phyloP scores from a whole-genome alignment of 106 monocot species.

The Iris macrosiphon region DNA sequence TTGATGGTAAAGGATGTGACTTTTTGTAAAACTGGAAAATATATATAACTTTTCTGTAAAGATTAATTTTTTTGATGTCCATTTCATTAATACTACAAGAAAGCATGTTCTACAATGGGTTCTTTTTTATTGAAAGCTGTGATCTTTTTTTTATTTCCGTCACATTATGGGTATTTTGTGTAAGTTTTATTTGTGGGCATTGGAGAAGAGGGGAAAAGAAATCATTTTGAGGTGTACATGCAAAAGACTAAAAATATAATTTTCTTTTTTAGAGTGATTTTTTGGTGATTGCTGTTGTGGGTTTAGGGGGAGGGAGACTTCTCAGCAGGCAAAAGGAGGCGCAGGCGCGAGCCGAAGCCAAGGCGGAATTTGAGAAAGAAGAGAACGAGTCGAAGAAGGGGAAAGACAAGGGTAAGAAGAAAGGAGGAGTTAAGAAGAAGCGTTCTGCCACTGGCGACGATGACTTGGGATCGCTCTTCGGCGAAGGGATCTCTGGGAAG shows the following conservation, averaged over 20 bases:
- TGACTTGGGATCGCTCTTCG: conserved; percentile 71
- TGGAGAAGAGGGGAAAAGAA: too few relatives aligned
- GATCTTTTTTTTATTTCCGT: neutral
- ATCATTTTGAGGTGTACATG: too few relatives aligned
- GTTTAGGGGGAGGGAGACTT: conserved; percentile 58
- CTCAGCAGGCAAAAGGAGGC: conserved; percentile 58
- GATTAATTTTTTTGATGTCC: too few relatives aligned
- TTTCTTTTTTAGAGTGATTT: too few relatives aligned
- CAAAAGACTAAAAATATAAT: too few relatives aligned
- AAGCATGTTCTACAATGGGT: too few relatives aligned
- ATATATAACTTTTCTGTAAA: neutral
- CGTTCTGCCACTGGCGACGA: conserved; percentile 18
- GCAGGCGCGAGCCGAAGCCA: conserved; percentile 70
- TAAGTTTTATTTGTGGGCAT: too few relatives aligned
- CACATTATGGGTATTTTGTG: too few relatives aligned
- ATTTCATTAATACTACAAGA: too few relatives aligned
- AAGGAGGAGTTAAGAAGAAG: conserved; percentile 5
- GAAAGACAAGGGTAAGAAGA: conserved; percentile 25
- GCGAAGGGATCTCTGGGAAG: conserved; percentile 61
- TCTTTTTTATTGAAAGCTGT: too few relatives aligned
- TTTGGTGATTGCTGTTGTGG: neutral
- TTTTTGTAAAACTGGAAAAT: too few relatives aligned
- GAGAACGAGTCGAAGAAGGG: conserved; percentile 10
- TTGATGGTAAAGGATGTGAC: too few relatives aligned
- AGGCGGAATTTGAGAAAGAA: conserved; percentile 70